phyloP scores from a whole-genome alignment of 345 rosid genomes.

The Anacardium occidentale region DNA sequence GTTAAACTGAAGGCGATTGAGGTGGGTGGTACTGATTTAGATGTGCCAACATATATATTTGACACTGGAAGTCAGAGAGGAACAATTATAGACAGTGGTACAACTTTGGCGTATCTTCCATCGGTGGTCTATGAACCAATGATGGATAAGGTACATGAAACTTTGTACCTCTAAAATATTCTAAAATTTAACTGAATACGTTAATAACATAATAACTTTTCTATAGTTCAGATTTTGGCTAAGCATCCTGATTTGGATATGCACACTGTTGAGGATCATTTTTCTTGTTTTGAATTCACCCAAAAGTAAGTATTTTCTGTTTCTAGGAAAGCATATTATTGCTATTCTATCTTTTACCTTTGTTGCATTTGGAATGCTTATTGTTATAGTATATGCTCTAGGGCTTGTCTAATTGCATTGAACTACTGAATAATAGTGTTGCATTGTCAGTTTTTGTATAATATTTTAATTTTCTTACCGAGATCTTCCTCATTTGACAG shows the following conservation, averaged over 20 bases:
- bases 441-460: background rate
- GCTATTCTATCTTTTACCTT: background rate
- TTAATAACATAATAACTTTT: conserved; percentile 1
- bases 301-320: conserved; percentile 47
- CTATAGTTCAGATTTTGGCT: conserved; percentile 46
- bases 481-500: conserved; percentile 40
- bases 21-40: conserved; percentile 54
- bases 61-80: conserved; percentile 44
- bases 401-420: background rate
- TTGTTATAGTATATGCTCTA: background rate
- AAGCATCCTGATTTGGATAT: conserved; percentile 50
- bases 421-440: background rate
- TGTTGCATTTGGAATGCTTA: no score
- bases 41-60: conserved; percentile 56
- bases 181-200: background rate
- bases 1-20: conserved; percentile 64
- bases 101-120: conserved; percentile 91
- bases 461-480: background rate
- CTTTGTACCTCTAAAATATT: background rate
- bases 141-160: conserved; percentile 42
- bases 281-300: conserved; percentile 56
- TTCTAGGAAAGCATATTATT: background rate
- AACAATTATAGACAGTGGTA: conserved; percentile 89
- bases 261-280: conserved; percentile 56
- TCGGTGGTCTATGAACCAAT: conserved; percentile 45